phyloP scores from a whole-genome alignment of 257 asterid species.

The Nemophila menziesii region DNA sequence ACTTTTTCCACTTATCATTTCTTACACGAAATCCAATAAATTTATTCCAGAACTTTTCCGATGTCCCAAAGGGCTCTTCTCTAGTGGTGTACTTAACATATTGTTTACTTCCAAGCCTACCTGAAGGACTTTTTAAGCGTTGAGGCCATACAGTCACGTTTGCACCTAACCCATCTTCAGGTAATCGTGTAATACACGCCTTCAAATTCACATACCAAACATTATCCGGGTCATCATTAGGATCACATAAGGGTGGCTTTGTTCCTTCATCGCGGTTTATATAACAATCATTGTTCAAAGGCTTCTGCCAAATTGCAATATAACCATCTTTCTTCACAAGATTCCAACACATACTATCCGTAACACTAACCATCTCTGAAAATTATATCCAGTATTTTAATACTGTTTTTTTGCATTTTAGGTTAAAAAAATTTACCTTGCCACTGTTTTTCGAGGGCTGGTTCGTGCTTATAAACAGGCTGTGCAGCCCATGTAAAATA shows the following conservation, averaged over 20 bases:
- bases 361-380: slow-evolving; percentile 78
- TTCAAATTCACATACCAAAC: slow-evolving; percentile 84
- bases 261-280: slow-evolving; percentile 66
- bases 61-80: slow-evolving; percentile 72
- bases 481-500: slow-evolving; percentile 97
- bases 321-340: slow-evolving; percentile 92
- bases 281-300: slow-evolving; percentile 75
- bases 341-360: slow-evolving; percentile 76
- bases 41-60: slow-evolving; percentile 75
- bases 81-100: slow-evolving; percentile 66
- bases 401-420: no score
- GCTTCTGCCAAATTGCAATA: slow-evolving; percentile 93
- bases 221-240: slow-evolving; percentile 72
- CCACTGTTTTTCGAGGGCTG: slow-evolving; percentile 79
- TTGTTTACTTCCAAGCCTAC: slow-evolving; percentile 80
- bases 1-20: slow-evolving; percentile 47
- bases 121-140: slow-evolving; percentile 80
- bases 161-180: slow-evolving; percentile 69
- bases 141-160: slow-evolving; percentile 76
- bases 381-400: no score
- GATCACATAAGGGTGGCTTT: slow-evolving; percentile 67
- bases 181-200: slow-evolving; percentile 71
- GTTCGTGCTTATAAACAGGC: slow-evolving; percentile 89
- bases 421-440: slow-evolving; percentile 78
- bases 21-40: slow-evolving; percentile 45